Evolutionary conservation across 2,329 filamentous ascomycete genomes (phyloP).

Genomic region (Colletotrichum sp.): DNA sequence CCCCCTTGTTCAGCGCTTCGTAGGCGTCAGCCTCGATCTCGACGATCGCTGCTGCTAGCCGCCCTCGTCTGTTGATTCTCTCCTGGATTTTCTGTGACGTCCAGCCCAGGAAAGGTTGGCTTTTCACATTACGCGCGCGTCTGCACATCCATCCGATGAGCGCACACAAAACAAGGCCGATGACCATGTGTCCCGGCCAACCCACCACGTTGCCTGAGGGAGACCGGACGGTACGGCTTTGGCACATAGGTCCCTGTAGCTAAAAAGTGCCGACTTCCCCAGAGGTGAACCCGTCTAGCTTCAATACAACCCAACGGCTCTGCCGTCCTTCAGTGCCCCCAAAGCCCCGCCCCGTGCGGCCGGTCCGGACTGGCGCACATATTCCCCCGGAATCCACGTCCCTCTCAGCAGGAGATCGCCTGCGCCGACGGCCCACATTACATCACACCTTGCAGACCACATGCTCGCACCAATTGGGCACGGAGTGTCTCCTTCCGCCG

Average conservation of each 20-base stretch:
- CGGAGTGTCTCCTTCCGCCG: conserved; percentile 11
- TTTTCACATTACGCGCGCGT: neutral
- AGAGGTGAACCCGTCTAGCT: neutral
- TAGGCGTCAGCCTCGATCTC: neutral
- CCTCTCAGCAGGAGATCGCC: neutral
- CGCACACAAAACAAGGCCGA: neutral
- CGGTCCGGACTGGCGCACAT: neutral
- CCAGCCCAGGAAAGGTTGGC: neutral
- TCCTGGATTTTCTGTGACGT: neutral
- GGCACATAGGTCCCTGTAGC: neutral
- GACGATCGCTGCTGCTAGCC: neutral
- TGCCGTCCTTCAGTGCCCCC: neutral
- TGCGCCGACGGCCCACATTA: conserved; percentile 2
- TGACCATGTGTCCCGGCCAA: neutral
- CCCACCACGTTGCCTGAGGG: neutral
- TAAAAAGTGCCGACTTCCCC: neutral
- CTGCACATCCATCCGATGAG: neutral
- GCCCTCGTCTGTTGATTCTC: neutral
- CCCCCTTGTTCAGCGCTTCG: conserved; percentile 3
- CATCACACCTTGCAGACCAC: neutral
- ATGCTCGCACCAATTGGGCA: neutral
- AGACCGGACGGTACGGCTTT: neutral
- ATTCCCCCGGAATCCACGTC: neutral
- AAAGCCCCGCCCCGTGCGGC: neutral
- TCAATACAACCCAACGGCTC: neutral